Evolutionary conservation across 306 rosid genomes (phyloP).

Genomic region (Lathyrus aphaca): DNA sequence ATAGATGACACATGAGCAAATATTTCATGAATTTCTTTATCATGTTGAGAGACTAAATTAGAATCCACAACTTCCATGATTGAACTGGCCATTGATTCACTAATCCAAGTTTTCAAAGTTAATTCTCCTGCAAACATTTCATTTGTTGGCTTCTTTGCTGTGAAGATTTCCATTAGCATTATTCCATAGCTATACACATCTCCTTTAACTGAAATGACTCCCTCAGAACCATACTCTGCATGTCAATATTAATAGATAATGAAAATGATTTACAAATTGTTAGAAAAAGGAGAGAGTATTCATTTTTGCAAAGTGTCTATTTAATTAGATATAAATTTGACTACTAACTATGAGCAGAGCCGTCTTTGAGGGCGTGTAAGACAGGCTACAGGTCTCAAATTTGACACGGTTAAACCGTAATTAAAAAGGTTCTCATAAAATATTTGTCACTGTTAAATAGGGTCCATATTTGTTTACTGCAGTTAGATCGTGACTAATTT

Average conservation of each 20-base stretch:
- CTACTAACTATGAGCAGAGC: too few species aligned
- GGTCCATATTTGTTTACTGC: too few species aligned
- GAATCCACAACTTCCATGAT: conserved; percentile 31
- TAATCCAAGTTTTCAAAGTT: conserved; percentile 27
- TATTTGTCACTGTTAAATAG: too few species aligned
- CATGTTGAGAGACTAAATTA: conserved; percentile 27
- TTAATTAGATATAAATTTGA: too few species aligned
- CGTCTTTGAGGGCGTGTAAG: too few species aligned
- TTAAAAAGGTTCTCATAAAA: too few species aligned
- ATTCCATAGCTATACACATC: conserved; percentile 41
- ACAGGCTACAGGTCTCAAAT: too few species aligned
- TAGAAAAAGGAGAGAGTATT: too few species aligned
- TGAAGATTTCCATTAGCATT: conserved; percentile 38
- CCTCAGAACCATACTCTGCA: conserved; percentile 40
- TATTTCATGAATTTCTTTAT: conserved; percentile 19
- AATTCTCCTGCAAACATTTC: conserved; percentile 33
- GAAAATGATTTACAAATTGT: too few species aligned
- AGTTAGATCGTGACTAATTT: too few species aligned
- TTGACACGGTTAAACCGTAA: too few species aligned
- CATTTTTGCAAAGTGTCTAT: too few species aligned
- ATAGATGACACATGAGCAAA: conserved; percentile 20
- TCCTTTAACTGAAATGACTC: conserved; percentile 30
- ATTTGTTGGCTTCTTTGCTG: conserved; percentile 36
- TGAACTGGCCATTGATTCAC: conserved; percentile 24
- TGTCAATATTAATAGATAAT: neutral